Evolutionary conservation across 208 protist species (phyloP).

Genomic region (Trypanosoma theileri): DNA sequence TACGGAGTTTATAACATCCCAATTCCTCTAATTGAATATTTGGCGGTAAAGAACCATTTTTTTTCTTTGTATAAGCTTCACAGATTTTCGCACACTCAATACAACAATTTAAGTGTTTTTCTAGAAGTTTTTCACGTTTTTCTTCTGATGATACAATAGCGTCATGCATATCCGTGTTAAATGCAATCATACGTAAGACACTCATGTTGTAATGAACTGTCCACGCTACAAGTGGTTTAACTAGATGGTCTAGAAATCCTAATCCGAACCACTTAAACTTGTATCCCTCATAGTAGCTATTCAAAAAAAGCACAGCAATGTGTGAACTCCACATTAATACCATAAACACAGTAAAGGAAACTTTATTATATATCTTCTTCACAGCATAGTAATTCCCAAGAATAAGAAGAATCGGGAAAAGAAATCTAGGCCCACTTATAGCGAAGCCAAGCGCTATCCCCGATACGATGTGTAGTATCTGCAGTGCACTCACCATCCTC

Average conservation of each 20-base stretch:
- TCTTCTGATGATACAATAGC: conserved; percentile 11
- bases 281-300: conserved; percentile 24
- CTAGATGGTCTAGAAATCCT: conserved; percentile 1
- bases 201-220: conserved; percentile 67
- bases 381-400: conserved; percentile 52
- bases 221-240: conserved; percentile 49
- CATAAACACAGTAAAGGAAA: conserved; percentile 46
- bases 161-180: conserved; percentile 63
- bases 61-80: conserved; percentile 8
- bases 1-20: conserved; percentile 63
- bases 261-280: conserved; percentile 38
- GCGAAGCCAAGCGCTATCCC: conserved; percentile 37
- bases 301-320: conserved; percentile 40
- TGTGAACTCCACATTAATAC: conserved; percentile 49
- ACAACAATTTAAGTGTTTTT: conserved; percentile 32
- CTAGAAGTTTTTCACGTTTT: conserved; percentile 28
- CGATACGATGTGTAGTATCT: conserved; percentile 43
- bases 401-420: conserved; percentile 49
- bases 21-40: neutral
- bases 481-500: conserved; percentile 15
- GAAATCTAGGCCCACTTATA: conserved; percentile 39
- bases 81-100: conserved; percentile 35
- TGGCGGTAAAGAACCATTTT: conserved; percentile 37
- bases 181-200: conserved; percentile 84
- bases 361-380: conserved; percentile 37